A percentile compares a stretch with the other conserved stretches of the same genome.
Evolutionary conservation across 345 rosid species (phyloP).

Genomic region (Moricandia arvensis): DNA sequence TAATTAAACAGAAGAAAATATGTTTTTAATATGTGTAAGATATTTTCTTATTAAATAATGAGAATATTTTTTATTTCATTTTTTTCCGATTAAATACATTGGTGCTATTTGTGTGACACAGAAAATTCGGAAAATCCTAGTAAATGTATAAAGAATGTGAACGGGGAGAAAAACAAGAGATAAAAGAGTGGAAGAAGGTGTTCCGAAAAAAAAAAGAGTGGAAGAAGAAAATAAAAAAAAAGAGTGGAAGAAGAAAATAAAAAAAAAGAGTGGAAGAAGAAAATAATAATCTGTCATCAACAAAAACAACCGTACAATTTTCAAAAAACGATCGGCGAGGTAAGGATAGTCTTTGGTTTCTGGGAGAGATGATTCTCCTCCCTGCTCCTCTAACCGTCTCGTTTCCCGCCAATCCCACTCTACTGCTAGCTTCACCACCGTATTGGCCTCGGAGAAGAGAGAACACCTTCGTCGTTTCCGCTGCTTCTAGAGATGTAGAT

Average conservation of each 20-base stretch:
- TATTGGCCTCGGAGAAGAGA: slow-evolving; percentile 18
- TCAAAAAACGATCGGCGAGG: background rate
- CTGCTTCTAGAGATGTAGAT: slow-evolving; percentile 49
- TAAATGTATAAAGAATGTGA: slow-evolving; percentile 33
- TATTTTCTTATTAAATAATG: no score
- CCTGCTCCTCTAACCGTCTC: slow-evolving; percentile 36
- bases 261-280: background rate
- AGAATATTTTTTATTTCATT: no score
- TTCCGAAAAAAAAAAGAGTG: background rate
- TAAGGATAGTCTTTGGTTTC: background rate
- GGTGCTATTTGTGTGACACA: slow-evolving; percentile 36
- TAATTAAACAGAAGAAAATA: no score
- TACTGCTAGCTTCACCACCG: slow-evolving; percentile 3
- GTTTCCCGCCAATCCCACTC: slow-evolving; percentile 48
- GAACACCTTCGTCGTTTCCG: slow-evolving; percentile 29
- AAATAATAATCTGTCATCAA: background rate
- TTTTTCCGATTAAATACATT: background rate
- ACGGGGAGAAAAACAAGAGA: background rate
- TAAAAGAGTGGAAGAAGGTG: background rate
- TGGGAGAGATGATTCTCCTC: slow-evolving; percentile 29
- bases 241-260: background rate
- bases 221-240: background rate
- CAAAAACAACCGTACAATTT: background rate
- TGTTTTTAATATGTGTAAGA: no score
- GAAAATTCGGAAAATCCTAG: slow-evolving; percentile 15